Evolutionary conservation across 441 rosid genomes (phyloP).

Genomic region (Daphne laureola): DNA sequence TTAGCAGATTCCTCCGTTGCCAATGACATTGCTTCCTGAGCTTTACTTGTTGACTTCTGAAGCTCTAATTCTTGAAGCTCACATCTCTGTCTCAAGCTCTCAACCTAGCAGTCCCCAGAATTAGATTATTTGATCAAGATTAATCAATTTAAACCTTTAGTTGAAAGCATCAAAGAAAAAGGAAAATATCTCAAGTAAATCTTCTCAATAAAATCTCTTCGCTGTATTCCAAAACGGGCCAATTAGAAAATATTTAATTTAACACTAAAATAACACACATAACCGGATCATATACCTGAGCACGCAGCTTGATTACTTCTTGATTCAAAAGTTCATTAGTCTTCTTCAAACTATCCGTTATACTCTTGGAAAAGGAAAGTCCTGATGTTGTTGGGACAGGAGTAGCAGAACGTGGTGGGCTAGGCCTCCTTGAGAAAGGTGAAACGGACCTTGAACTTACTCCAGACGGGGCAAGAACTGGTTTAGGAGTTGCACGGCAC

Average conservation of each 20-base stretch:
- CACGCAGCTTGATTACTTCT: slow-evolving; percentile 75
- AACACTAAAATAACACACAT: slow-evolving; percentile 6
- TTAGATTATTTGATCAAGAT: slow-evolving; percentile 6
- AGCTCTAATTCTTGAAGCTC: slow-evolving; percentile 85
- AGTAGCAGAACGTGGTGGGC: slow-evolving; percentile 95
- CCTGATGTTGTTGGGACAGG: slow-evolving; percentile 85
- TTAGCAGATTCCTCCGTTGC: slow-evolving; percentile 89
- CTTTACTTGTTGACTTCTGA: slow-evolving; percentile 69
- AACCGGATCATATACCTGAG: slow-evolving; percentile 51
- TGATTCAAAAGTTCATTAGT: slow-evolving; percentile 90
- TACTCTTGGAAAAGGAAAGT: slow-evolving; percentile 72
- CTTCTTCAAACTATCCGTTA: slow-evolving; percentile 85
- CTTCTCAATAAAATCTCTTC: not conserved
- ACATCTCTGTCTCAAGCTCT: slow-evolving; percentile 68
- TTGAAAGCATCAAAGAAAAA: too few species aligned
- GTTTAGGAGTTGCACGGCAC: slow-evolving; percentile 63
- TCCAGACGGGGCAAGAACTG: slow-evolving; percentile 71
- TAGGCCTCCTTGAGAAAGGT: slow-evolving; percentile 91
- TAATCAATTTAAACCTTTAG: too few species aligned
- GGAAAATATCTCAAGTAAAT: slow-evolving; percentile 3
- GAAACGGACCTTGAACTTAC: slow-evolving; percentile 93
- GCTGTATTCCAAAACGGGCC: not conserved
- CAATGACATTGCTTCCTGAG: slow-evolving; percentile 71
- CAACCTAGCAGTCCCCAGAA: slow-evolving; percentile 46
- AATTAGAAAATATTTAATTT: slow-evolving; percentile 5